Evolutionary conservation across 2,329 filamentous ascomycete species (phyloP), one percentile per base, ranked within the genome.

Genomic region (Pseudogymnoascus sp.): DNA sequence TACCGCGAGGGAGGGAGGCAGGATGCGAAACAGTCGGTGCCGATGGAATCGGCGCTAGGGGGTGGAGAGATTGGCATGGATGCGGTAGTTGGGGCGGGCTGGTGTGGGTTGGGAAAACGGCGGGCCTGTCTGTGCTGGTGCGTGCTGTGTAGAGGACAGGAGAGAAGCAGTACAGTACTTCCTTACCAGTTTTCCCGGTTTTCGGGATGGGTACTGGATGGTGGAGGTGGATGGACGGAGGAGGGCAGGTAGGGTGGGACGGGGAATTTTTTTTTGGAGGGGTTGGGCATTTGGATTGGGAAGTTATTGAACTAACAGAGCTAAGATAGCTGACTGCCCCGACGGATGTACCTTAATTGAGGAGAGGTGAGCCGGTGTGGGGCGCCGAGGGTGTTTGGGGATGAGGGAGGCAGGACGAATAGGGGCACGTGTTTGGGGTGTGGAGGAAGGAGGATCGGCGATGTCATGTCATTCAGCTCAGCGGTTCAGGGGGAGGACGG

Each of bases 301-400:
- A 41, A 12, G 7, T 16, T 50, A 6, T 3, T 8, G n/a, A 28
- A 53, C 46, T 53, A 53, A 53, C n/a, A 5, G 26, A 53, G 46
- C 46, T 53, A 53, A 53, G 46, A 53, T 53, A 53, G 46, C 24
- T 53, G 46, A 31, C 24, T 53, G 46, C 24, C 16, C 26, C 46
- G 31, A 31, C 46, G 46, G 46, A 53, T 31, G 46, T 53, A 53
- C 46, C 46, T 31, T 53, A 53, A 53, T 53, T 31, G 46, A 53
- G 46, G 46, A 31, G 26, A 31, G 46, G 46, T 53, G 26, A 31
- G 46, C 46, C 46, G 24, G 46, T 53, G 46, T 53, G 46, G 46
- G 46, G 26, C 46, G 4, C 7, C 46, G 43, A 50, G 3, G 7
- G n/a, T 53, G 46, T 53, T 53, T 53, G 46, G 46, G 26, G 46